Percentiles rank a stretch among this genome's conserved stretches.
Conservation (phyloP, 306 rosid species). For the Trichosanthes cucumerina region DNA sequence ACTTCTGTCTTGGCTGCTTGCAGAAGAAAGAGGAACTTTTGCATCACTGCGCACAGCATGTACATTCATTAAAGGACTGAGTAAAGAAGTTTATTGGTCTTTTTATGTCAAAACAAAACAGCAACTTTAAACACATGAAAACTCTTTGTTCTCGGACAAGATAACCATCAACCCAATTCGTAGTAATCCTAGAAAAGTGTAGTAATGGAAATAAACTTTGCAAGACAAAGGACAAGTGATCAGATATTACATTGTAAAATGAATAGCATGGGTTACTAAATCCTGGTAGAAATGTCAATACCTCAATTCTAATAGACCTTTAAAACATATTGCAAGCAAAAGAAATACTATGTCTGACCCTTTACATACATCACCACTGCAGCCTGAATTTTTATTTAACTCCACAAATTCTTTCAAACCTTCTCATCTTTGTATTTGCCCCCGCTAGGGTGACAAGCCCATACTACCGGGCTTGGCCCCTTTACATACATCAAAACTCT, state of each 20-base stretch:
- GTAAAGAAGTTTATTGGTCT: background rate
- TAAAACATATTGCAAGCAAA: background rate
- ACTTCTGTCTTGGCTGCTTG: conserved; percentile 53
- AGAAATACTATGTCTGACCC: too few relatives aligned
- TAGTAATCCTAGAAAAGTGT: background rate
- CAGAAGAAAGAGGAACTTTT: conserved; percentile 56
- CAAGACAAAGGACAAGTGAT: conserved; percentile 8
- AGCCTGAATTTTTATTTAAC: too few relatives aligned
- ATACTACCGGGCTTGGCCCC: too few relatives aligned
- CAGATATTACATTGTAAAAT: background rate
- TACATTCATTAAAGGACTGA: conserved; percentile 14
- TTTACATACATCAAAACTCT: background rate
- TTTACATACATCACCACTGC: too few relatives aligned
- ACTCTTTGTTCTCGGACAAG: background rate
- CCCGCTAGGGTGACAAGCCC: too few relatives aligned
- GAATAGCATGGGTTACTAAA: background rate
- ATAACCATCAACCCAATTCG: background rate
- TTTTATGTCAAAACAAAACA: background rate
- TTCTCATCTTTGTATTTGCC: too few relatives aligned
- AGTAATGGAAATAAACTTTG: background rate
- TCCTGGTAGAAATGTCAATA: background rate
- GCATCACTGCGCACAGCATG: conserved; percentile 49
- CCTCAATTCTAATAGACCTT: background rate
- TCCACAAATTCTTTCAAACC: too few relatives aligned
- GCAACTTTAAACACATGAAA: background rate